These are phyloP conservation scores for Gymnopilus junonius DNA, from an alignment of 768 basidiomycete genomes.

Conservation along the genomic window DNA sequence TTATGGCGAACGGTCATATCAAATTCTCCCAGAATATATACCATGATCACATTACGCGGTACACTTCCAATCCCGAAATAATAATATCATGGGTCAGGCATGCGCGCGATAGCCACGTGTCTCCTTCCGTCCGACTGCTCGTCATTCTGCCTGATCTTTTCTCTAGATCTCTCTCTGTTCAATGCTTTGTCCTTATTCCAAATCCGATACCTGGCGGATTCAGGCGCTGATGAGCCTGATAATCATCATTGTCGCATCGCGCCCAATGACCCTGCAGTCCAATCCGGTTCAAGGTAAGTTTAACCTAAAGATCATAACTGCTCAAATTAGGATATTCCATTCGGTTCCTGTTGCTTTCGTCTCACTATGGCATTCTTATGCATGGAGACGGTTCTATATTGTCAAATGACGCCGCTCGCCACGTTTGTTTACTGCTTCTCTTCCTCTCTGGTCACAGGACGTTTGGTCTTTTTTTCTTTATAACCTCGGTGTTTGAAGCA, in stretches of 20 bases:
- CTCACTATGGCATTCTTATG: background rate
- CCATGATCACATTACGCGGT: background rate
- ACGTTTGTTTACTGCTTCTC: background rate
- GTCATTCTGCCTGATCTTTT: background rate
- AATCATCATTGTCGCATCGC: background rate
- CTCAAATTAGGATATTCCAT: background rate
- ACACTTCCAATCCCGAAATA: background rate
- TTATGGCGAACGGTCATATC: background rate
- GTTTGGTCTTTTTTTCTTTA: background rate
- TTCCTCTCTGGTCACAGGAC: background rate
- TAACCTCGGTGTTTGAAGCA: background rate
- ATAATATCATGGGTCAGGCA: no score
- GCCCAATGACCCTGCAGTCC: background rate
- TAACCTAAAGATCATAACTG: background rate
- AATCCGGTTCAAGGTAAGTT: background rate
- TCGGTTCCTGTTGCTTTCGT: background rate
- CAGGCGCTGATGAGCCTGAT: background rate
- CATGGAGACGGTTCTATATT: background rate
- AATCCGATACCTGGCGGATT: background rate
- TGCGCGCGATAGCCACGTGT: constrained; percentile 13
- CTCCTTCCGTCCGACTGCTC: background rate
- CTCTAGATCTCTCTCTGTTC: background rate
- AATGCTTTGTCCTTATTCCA: background rate
- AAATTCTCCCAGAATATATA: background rate
- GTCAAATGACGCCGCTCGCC: background rate